Base-by-base conservation (phyloP, 768 basidiomycete genomes). In the Hypsizygus marmoreus region DNA sequence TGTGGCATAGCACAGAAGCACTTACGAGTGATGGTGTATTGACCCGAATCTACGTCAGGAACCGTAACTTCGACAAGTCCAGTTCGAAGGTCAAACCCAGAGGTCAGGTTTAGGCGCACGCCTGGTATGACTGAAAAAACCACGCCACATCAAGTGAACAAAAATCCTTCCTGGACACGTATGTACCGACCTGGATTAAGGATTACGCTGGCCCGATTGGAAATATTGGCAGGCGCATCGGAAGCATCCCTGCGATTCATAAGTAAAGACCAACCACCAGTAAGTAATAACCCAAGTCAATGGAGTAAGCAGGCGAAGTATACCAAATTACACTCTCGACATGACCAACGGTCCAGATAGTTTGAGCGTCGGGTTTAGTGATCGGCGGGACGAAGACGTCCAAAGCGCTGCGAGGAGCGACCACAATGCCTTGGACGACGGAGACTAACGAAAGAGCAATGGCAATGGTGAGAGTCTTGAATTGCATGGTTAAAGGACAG, bases 1-100 rank as follows among this genome's bases (percentile, higher is more conserved):
- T 32, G 19, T 11, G 8, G n/a, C 40, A 6, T 11, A 3, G 26
- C 7, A 14, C 2, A 22, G 13, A 38, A 24, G 31, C 47, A 71
- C 76, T 67, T 50, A 79, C 76, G 59, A 40, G 72, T 72, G 45
- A 78, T 62, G 32, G 60, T 61, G 57, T 73, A 71, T 67, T 71
- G 30, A 37, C n/a, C n/a, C n/a, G n/a, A n/a, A n/a, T n/a, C n/a
- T n/a, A n/a, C n/a, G n/a, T n/a, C n/a, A n/a, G n/a, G n/a, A n/a
- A n/a, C n/a, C n/a, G n/a, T n/a, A n/a, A n/a, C n/a, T n/a, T n/a
- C n/a, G n/a, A n/a, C n/a, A n/a, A n/a, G n/a, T n/a, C n/a, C n/a
- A n/a, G n/a, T n/a, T n/a, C n/a, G n/a, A n/a, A n/a, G n/a, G n/a
- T n/a, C n/a, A n/a, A n/a, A n/a, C n/a, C n/a, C n/a, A n/a, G n/a